These are phyloP conservation scores for Beta lomatogona DNA, from an alignment of 179 eudicot species.

Conservation along the genomic window DNA sequence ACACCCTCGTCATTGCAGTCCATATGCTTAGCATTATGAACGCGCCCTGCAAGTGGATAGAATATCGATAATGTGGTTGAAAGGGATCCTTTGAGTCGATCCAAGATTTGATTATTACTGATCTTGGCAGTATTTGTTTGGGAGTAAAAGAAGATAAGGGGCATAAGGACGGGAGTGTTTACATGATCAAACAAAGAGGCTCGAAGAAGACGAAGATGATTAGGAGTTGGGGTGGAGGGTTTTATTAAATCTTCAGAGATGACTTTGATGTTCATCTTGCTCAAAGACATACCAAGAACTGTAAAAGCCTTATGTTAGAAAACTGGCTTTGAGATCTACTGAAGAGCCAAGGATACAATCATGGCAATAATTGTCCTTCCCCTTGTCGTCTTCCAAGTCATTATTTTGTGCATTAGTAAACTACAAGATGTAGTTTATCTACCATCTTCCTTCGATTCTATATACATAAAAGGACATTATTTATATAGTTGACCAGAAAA, in stretches of 20 bases:
- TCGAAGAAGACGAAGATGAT: slow-evolving; percentile 3
- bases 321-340: no score
- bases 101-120: background rate
- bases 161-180: background rate
- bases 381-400: no score
- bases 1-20: slow-evolving; percentile 38
- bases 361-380: no score
- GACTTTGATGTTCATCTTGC: background rate
- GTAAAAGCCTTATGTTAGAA: no score
- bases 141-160: slow-evolving; percentile 21
- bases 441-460: no score
- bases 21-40: background rate
- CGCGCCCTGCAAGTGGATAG: slow-evolving; percentile 35
- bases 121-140: background rate
- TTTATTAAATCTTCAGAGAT: background rate
- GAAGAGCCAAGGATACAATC: no score
- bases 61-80: slow-evolving; percentile 13
- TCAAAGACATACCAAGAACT: background rate
- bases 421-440: no score
- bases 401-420: no score
- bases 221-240: slow-evolving; percentile 12
- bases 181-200: slow-evolving; percentile 14
- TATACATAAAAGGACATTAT: no score
- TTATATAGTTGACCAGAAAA: no score
- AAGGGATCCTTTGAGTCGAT: slow-evolving; percentile 25